These are phyloP conservation scores for Pseudonitzschia pungens DNA, from an alignment of 108 stramenopile genomes.

Conservation along the genomic window DNA sequence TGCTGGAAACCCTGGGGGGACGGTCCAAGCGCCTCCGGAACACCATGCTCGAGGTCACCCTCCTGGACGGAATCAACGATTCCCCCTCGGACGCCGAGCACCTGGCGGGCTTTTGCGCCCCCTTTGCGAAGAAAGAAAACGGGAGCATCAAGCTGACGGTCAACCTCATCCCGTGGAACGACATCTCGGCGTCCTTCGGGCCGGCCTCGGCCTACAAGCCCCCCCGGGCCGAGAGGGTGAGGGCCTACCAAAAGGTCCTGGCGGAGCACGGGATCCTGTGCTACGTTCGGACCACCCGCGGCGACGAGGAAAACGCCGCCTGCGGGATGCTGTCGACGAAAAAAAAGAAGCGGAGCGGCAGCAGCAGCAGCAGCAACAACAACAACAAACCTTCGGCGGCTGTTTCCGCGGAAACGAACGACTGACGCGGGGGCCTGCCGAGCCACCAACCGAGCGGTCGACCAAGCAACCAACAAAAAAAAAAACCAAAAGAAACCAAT, in stretches of 20 bases:
- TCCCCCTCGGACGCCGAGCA: constrained; percentile 67
- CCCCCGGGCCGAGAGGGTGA: constrained; percentile 51
- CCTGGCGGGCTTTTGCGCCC: constrained; percentile 67
- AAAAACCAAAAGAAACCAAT: too few relatives aligned
- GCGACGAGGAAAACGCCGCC: constrained; percentile 84
- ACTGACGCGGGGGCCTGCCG: too few relatives aligned
- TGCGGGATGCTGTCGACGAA: constrained; percentile 89
- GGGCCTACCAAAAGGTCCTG: constrained; percentile 63
- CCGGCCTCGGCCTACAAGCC: constrained; percentile 44
- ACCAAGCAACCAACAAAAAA: too few relatives aligned
- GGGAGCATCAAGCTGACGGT: constrained; percentile 63
- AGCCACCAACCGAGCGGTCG: too few relatives aligned
- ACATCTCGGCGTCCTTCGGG: constrained; percentile 42
- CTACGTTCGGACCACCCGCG: constrained; percentile 74
- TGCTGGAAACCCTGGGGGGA: constrained; percentile 49
- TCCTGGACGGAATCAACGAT: constrained; percentile 86
- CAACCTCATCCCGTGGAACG: constrained; percentile 84
- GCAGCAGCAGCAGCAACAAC: not conserved
- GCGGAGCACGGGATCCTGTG: constrained; percentile 47
- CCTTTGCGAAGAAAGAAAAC: constrained; percentile 47
- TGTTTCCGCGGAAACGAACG: too few relatives aligned
- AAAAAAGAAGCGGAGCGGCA: constrained; percentile 4
- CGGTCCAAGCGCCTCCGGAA: constrained; percentile 40
- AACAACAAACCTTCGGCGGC: too few relatives aligned
- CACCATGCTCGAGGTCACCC: constrained; percentile 78